phyloP scores from a whole-genome alignment of 306 rosid species.

The Coriaria nepalensis region DNA sequence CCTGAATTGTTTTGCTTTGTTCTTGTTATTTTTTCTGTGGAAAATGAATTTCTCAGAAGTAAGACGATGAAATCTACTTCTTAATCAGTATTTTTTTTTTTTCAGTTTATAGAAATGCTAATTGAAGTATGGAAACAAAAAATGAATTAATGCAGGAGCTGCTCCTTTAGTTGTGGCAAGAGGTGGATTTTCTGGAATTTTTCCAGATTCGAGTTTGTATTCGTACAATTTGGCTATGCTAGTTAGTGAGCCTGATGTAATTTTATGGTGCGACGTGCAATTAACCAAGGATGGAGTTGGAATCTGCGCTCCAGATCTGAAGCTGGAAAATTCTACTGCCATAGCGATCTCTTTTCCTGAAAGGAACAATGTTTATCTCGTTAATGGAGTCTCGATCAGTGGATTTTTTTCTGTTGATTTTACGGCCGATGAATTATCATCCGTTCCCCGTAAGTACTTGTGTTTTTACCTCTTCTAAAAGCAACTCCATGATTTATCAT shows the following conservation, averaged over 20 bases:
- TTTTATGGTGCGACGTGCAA: conserved; percentile 78
- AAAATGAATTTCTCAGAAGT: too few species aligned
- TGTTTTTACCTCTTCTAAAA: too few species aligned
- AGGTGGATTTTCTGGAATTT: conserved; percentile 83
- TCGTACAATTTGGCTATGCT: conserved; percentile 25
- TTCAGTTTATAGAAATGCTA: too few species aligned
- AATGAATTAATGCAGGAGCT: conserved; percentile 33
- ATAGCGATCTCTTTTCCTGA: background rate
- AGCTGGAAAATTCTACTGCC: conserved; percentile 36
- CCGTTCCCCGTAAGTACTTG: conserved; percentile 33
- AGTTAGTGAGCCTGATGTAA: conserved; percentile 17
- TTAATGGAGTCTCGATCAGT: conserved; percentile 25
- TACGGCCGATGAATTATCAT: conserved; percentile 27
- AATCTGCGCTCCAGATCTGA: conserved; percentile 47
- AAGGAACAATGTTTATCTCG: conserved; percentile 12
- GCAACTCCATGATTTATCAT: too few species aligned
- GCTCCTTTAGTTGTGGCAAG: conserved; percentile 58
- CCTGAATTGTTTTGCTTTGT: too few species aligned
- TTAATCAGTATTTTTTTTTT: background rate
- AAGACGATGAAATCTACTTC: background rate
- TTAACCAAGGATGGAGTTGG: conserved; percentile 63
- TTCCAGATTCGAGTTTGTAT: conserved; percentile 45
- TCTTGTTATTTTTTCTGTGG: too few species aligned
- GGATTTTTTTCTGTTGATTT: conserved; percentile 59
- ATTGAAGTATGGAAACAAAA: background rate